Percentiles rank a stretch among this genome's conserved stretches.
Conservation (phyloP, 2,329 filamentous ascomycete species). For the Diplodia intermedia region DNA sequence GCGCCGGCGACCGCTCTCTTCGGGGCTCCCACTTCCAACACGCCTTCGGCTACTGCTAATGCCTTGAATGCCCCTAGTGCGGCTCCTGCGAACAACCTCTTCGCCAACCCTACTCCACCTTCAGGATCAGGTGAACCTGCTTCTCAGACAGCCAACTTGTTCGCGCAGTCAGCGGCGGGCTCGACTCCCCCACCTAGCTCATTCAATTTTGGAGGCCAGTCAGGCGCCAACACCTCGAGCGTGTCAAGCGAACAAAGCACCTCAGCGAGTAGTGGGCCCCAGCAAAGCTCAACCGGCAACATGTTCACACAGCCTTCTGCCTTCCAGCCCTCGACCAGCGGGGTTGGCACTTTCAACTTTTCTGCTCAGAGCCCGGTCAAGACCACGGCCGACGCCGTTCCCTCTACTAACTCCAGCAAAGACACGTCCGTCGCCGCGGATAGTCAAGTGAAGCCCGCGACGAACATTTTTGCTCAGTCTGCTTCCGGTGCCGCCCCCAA, state of each 20-base stretch:
- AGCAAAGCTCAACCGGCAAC: constrained; percentile 6
- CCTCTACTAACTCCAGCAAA: neutral
- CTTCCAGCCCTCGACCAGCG: constrained; percentile 9
- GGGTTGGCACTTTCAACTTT: constrained; percentile 8
- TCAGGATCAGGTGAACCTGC: neutral
- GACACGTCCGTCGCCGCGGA: neutral
- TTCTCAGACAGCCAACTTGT: constrained; percentile 12
- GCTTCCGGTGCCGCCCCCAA: neutral
- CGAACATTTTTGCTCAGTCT: constrained; percentile 21
- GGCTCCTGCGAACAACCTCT: neutral
- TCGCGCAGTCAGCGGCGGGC: constrained; percentile 1
- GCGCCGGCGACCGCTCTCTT: constrained; percentile 6
- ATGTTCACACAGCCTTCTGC: constrained; percentile 3
- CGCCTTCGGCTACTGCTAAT: neutral
- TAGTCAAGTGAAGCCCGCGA: neutral
- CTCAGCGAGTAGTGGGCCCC: neutral
- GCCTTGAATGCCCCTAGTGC: neutral
- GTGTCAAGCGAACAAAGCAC: neutral
- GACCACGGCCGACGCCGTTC: neutral
- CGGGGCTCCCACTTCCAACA: neutral
- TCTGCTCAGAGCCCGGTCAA: constrained; percentile 2
- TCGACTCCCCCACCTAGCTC: neutral
- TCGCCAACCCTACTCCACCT: neutral
- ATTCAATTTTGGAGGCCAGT: constrained; percentile 17
- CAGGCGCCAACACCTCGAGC: neutral